Evolutionary conservation across 805 yeast species (phyloP), one percentile per base, ranked within the genome.

Genomic region (Candida silvatica): DNA sequence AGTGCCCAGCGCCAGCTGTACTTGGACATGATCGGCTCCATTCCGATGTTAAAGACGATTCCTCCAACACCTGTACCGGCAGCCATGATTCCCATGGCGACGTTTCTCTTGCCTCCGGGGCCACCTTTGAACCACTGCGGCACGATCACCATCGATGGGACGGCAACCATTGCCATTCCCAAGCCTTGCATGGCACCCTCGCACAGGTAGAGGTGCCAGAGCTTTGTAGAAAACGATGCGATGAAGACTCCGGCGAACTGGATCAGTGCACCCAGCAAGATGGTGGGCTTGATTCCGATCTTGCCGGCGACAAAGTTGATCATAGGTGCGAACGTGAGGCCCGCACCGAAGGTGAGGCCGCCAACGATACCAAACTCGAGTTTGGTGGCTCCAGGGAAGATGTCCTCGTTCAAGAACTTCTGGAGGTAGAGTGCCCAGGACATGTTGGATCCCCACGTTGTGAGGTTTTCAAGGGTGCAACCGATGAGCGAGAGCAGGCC

Each of bases 401-500:
- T 57, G 31, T 68, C 53, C 34, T 67, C 50, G 28, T 69, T 65
- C 17, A 80, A 42, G 47, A 77, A 81, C 41, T 64, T 66, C 1
- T 80, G 66, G 17, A 80, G 58, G 43, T 75, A 78, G 5, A 81
- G 67, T 20, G 85, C 80, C 49, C 67, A 81, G 3, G 78, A 80
- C 6, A 74, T 59, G 43, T 80, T 80, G 43, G 80, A 69, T 12
- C 92, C 92, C 88, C 90, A 81, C 0, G 84, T 70, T 25, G 69
- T 62, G 43, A 75, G 68, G 51, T 74, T 73, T 27, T 74, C 58
- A 3, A 74, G 34, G 20, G 64, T 57, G 3, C 71, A 66, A 12
- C 76, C 72, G 12, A 69, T 40, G 11, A 71, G 68, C 17, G 49
- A 33, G 3, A 46, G 18, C 15, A 77, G 63, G 0, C 79, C 74